Conservation (phyloP, 2,329 filamentous ascomycete genomes). For the Neofusicoccum kwambonambiense region DNA sequence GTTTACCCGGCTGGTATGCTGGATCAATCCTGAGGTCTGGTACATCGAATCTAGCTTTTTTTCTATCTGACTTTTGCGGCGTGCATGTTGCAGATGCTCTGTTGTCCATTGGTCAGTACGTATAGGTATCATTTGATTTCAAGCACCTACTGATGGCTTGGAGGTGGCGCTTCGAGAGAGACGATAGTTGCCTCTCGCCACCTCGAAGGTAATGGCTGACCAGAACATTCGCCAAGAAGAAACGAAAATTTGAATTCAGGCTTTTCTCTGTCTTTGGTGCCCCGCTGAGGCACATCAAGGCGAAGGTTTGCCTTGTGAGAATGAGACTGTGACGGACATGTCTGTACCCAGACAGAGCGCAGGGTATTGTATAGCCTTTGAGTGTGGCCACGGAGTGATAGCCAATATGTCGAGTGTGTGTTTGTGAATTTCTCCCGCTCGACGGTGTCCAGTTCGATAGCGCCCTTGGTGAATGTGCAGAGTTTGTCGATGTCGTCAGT, state of each 20-base stretch:
- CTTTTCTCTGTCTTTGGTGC: background rate
- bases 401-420: constrained; percentile 18
- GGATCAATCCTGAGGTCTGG: background rate
- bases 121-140: too few relatives aligned
- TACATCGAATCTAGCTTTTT: background rate
- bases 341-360: constrained; percentile 6
- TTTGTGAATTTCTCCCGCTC: constrained; percentile 9
- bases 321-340: constrained; percentile 15
- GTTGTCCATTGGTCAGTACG: background rate
- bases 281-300: constrained; percentile 10
- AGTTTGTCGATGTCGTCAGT: constrained; percentile 20
- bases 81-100: background rate
- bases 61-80: background rate
- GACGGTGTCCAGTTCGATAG: constrained; percentile 17
- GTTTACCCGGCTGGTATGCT: background rate
- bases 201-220: background rate
- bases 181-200: constrained; percentile 4
- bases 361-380: constrained; percentile 18
- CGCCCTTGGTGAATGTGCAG: constrained; percentile 14
- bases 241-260: background rate
- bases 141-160: background rate
- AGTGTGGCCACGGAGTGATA: constrained; percentile 19
- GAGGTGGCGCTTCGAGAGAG: background rate
- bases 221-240: background rate
- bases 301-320: constrained; percentile 19